phyloP scores from a whole-genome alignment of 2,329 filamentous ascomycete genomes.

The Nemania abortiva region DNA sequence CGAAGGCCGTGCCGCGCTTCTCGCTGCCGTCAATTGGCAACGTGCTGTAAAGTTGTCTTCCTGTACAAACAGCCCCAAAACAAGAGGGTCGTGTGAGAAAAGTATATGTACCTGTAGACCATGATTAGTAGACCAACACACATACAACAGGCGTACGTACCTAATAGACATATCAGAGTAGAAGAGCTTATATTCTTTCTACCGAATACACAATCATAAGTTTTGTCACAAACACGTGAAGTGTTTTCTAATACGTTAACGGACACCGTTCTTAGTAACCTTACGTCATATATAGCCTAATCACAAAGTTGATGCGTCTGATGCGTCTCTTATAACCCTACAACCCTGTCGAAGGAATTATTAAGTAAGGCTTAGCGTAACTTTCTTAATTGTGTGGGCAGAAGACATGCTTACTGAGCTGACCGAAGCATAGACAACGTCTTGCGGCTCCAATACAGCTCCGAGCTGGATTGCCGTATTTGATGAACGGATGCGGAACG shows the following conservation, averaged over 20 bases:
- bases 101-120: neutral
- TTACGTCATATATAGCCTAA: neutral
- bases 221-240: neutral
- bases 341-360: no score
- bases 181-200: neutral
- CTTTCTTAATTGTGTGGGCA: no score
- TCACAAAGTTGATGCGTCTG: neutral
- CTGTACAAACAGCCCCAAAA: neutral
- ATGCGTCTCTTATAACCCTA: neutral
- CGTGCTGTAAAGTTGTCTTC: no score
- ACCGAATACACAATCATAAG: no score
- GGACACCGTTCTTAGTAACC: neutral
- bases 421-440: no score
- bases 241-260: neutral
- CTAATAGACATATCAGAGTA: neutral
- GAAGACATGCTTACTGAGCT: no score
- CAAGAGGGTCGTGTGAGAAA: neutral
- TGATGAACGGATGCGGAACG: no score
- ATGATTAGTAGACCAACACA: neutral
- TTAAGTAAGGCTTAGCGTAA: no score
- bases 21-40: neutral
- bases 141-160: neutral
- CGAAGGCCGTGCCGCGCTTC: conserved; percentile 38
- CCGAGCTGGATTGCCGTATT: no score
- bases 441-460: no score